phyloP scores from a whole-genome alignment of 768 basidiomycete genomes.

The Boletus patriciae region DNA sequence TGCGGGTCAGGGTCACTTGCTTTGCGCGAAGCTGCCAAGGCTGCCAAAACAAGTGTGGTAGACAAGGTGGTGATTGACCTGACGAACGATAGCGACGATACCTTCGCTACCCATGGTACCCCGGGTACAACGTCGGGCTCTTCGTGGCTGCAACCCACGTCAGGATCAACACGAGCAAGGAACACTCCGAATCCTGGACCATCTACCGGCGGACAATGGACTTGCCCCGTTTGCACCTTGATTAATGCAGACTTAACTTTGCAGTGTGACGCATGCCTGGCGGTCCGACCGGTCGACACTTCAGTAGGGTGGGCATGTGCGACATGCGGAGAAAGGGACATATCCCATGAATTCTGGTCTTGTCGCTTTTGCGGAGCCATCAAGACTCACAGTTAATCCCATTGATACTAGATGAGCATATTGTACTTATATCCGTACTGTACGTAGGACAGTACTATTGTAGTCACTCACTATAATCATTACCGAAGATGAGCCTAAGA shows the following conservation, averaged over 20 bases:
- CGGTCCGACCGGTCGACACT: conserved; percentile 38
- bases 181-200: neutral
- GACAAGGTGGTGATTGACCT: conserved; percentile 58
- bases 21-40: conserved; percentile 64
- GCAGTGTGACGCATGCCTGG: conserved; percentile 63
- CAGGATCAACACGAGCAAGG: neutral
- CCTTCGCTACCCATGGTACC: conserved; percentile 1
- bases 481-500: conserved; percentile 42
- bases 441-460: neutral
- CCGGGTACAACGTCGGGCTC: conserved; percentile 35
- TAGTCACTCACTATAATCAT: neutral
- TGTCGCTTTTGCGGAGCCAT: conserved; percentile 72
- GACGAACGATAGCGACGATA: conserved; percentile 37
- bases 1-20: conserved; percentile 66
- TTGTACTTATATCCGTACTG: neutral
- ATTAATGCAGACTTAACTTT: conserved; percentile 49
- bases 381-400: conserved; percentile 41
- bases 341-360: conserved; percentile 68
- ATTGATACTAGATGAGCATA: neutral
- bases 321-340: conserved; percentile 61
- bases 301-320: conserved; percentile 61
- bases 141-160: neutral
- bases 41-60: conserved; percentile 62
- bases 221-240: conserved; percentile 64
- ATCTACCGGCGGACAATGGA: conserved; percentile 40